Conservation (phyloP, 192 early-diverging fungal genomes). For the Lunasporangiospora selenospora region DNA sequence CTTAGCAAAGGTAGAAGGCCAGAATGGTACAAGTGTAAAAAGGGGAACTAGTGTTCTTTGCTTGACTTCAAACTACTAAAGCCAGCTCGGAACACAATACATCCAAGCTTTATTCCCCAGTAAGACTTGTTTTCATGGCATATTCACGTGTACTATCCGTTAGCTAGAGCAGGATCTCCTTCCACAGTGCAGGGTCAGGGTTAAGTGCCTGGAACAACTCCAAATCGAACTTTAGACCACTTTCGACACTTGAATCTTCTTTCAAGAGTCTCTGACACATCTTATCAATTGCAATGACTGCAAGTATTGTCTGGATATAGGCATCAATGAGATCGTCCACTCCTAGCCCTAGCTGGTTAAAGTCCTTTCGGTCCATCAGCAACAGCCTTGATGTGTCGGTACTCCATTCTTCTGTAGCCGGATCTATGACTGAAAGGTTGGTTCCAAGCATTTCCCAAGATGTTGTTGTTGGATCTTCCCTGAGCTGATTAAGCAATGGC, state of each 20-base stretch:
- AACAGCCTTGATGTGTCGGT: slow-evolving; percentile 83
- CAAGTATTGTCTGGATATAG: slow-evolving; percentile 86
- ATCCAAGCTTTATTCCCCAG: too few species aligned
- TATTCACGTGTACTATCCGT: too few species aligned
- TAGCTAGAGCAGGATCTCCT: slow-evolving; percentile 55
- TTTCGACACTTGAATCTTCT: slow-evolving; percentile 39
- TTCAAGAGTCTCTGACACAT: slow-evolving; percentile 68
- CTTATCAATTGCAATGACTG: slow-evolving; percentile 86
- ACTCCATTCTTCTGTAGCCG: slow-evolving; percentile 76
- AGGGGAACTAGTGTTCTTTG: too few species aligned
- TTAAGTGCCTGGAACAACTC: slow-evolving; percentile 65
- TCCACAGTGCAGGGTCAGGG: slow-evolving; percentile 63
- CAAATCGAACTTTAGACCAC: slow-evolving; percentile 56
- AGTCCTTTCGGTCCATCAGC: slow-evolving; percentile 91
- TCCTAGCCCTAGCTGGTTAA: slow-evolving; percentile 85
- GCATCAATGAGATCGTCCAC: slow-evolving; percentile 89
- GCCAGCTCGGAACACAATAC: too few species aligned
- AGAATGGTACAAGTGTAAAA: too few species aligned
- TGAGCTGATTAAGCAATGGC: slow-evolving; percentile 60
- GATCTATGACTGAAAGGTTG: slow-evolving; percentile 81
- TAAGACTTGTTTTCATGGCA: too few species aligned
- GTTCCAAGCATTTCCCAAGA: slow-evolving; percentile 95
- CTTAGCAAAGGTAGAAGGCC: too few species aligned
- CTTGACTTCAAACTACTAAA: too few species aligned
- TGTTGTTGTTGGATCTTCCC: slow-evolving; percentile 46